Percentiles rank a stretch among this genome's conserved stretches.
These are phyloP conservation scores for Westerdykella aurantiaca DNA, from an alignment of 2,329 filamentous ascomycete genomes.

Conservation along the genomic window DNA sequence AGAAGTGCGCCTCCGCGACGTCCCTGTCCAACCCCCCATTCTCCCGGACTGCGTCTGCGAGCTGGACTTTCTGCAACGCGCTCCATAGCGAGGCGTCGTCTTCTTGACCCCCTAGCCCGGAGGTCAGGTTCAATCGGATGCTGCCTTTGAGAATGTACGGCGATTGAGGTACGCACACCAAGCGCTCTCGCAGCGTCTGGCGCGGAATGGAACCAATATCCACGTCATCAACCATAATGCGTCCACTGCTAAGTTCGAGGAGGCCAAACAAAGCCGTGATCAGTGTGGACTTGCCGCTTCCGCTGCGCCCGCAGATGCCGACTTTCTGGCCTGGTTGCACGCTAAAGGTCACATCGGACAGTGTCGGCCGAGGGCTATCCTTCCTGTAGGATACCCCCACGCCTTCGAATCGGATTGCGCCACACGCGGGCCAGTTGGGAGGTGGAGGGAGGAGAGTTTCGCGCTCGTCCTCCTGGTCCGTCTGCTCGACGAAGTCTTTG, in stretches of 20 bases:
- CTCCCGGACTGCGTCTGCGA: slow-evolving; percentile 33
- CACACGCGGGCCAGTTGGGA: slow-evolving; percentile 3
- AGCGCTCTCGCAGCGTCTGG: slow-evolving; percentile 35
- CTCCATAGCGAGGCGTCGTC: slow-evolving; percentile 4
- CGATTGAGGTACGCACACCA: slow-evolving; percentile 46
- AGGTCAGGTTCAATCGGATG: slow-evolving; percentile 6
- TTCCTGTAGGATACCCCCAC: not conserved
- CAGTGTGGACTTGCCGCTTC: slow-evolving; percentile 38
- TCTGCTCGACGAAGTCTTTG: slow-evolving; percentile 42
- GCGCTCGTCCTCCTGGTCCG: slow-evolving; percentile 36
- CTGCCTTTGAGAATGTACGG: slow-evolving; percentile 26
- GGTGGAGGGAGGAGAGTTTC: slow-evolving; percentile 13
- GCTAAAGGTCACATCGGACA: slow-evolving; percentile 31
- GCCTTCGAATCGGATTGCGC: not conserved
- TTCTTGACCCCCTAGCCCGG: too few species aligned
- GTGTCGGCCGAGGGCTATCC: slow-evolving; percentile 24
- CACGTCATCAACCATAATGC: slow-evolving; percentile 43
- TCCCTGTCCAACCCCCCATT: slow-evolving; percentile 8
- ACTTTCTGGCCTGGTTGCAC: slow-evolving; percentile 43
- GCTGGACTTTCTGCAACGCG: slow-evolving; percentile 14
- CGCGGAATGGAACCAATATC: slow-evolving; percentile 40
- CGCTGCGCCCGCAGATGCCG: slow-evolving; percentile 48
- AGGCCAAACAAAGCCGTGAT: slow-evolving; percentile 10
- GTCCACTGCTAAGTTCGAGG: slow-evolving; percentile 20
- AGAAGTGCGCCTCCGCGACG: slow-evolving; percentile 3